Evolutionary conservation across 2,329 filamentous ascomycete species (phyloP), one percentile per base, ranked within the genome.

Genomic region (Huntiella omanensis): DNA sequence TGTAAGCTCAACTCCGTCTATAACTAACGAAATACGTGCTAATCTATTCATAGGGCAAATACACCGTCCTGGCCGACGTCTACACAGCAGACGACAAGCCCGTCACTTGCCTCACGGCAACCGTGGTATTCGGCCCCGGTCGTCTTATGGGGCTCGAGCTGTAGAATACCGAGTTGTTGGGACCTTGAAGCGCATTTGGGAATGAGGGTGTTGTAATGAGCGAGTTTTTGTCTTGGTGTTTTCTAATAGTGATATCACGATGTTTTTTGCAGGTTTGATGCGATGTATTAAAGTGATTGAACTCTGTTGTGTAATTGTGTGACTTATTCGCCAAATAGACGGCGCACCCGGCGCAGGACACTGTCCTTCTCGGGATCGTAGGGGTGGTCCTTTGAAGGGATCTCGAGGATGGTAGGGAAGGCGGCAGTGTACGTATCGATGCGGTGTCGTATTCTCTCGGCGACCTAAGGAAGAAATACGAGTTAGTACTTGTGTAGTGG

Each of bases 281-380:
- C 17, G 28, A 10, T 33, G 5, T 17, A 11, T 13, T 28, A 28
- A 28, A 28, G 37, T 10, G 4, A 11, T 39, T 39, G 37, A 39
- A 15, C 19, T 17, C 12, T 39, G 19, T 32, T 41, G 28, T 32
- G 12, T 11, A 32, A n/a, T 16, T 19, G 33, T 17, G 15, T 13
- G 13, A 28, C 33, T 60, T 74, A 87, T 66, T 87, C 75, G 55
- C 75, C 75, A 64, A 79, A 79, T 48, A 76, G 53, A 49, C 71
- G 67, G 51, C 71, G 67, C 40, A 98, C 91, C 54, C 91, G 74
- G 65, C 87, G 83, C 64, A 98, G 63, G 38, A 98, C 88, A 59
- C 88, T 96, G 62, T 98, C 91, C 69, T 98, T 98, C 65, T 98
- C 91, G 0, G 91, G 91, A 57, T 98, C 88, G 59, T 98, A 98